Conservation (phyloP, 2,329 filamentous ascomycete species). For the Fusarium bulbicola region DNA sequence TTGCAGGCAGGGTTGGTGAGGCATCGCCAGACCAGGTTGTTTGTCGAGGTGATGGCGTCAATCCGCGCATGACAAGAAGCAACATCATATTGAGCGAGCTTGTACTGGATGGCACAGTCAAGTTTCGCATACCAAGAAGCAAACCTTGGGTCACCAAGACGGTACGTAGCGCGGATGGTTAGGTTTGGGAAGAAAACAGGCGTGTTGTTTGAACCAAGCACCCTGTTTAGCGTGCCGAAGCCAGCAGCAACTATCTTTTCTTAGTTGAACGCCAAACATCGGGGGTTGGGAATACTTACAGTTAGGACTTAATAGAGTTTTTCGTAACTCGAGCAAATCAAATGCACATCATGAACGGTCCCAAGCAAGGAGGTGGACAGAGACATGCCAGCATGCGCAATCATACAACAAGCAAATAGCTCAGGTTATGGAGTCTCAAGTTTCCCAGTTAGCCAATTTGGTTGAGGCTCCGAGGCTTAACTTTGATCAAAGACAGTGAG, state of each 20-base stretch:
- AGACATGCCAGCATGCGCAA: neutral
- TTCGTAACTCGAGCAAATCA: neutral
- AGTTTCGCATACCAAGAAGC: neutral
- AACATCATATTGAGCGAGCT: neutral
- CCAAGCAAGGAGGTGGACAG: conserved; percentile 2
- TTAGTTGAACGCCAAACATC: conserved; percentile 11
- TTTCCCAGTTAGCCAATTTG: neutral
- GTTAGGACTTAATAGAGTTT: conserved; percentile 1
- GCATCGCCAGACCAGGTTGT: conserved; percentile 14
- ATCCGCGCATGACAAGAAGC: neutral
- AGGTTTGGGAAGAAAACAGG: neutral
- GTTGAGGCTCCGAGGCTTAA: neutral
- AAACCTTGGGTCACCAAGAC: neutral
- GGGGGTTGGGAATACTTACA: conserved; percentile 3
- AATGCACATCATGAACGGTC: neutral
- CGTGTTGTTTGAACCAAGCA: neutral
- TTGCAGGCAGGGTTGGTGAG: conserved; percentile 17
- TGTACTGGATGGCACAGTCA: neutral
- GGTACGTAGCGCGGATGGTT: neutral
- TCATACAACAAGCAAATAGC: conserved; percentile 20
- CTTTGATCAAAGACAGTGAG: neutral
- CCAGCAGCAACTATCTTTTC: neutral
- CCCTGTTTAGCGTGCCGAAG: neutral
- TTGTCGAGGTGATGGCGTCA: conserved; percentile 17
- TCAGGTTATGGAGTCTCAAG: conserved; percentile 2